These are phyloP conservation scores for Akanthomyces lecanii DNA, from an alignment of 2,329 filamentous ascomycete genomes.

Conservation along the genomic window DNA sequence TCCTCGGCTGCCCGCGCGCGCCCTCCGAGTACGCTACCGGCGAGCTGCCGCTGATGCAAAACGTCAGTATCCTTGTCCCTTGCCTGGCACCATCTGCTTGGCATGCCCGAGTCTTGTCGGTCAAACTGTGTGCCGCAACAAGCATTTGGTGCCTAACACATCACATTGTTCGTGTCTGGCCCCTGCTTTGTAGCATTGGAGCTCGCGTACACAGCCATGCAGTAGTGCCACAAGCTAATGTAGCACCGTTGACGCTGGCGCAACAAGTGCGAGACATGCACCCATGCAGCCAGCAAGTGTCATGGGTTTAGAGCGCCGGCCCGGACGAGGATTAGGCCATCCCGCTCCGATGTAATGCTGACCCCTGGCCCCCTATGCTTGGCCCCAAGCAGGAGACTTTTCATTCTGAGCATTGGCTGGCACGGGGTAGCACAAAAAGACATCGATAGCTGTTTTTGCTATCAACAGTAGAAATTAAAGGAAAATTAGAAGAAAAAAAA, in stretches of 20 bases:
- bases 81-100: neutral
- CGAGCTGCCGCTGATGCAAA: neutral
- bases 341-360: neutral
- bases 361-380: neutral
- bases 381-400: neutral
- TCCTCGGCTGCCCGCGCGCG: neutral
- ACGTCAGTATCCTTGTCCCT: neutral
- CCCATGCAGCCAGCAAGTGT: neutral
- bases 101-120: neutral
- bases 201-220: conserved; percentile 1
- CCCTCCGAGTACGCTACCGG: neutral
- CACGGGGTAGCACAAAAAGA: too few species aligned
- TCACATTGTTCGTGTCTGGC: neutral
- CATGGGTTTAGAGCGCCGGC: neutral
- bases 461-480: too few species aligned
- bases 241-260: conserved; percentile 14
- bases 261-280: conserved; percentile 1
- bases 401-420: neutral
- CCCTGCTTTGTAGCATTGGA: neutral
- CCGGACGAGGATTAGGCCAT: neutral
- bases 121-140: neutral
- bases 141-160: too few species aligned
- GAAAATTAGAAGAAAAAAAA: too few species aligned
- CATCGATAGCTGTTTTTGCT: too few species aligned
- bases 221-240: conserved; percentile 15